Evolutionary conservation across 805 yeast species (phyloP), one percentile per base, ranked within the genome.

Genomic region (Lipomyces orientalis): DNA sequence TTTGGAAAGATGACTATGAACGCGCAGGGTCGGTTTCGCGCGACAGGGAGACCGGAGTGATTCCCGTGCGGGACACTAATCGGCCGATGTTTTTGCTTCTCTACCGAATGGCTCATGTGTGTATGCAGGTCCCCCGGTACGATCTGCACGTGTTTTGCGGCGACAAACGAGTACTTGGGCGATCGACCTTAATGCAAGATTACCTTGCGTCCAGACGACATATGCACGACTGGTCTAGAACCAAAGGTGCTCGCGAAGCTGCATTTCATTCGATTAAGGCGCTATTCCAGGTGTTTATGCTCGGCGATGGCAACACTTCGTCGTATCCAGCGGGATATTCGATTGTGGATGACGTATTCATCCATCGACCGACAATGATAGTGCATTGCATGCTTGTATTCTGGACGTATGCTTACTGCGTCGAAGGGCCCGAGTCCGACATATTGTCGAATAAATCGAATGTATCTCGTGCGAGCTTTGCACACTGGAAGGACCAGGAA

Each of bases 91-190:
- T 62, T 59, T 22, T 9, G 33, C 34, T 61, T 2, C n/a, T 59
- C 5, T 62, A 60, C 25, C 67, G 43, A 12, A 49, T 67, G 49
- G 65, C 64, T 2, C 67, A 67, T n/a, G 54, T 67, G 14, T 54
- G 62, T 5, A 58, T 91, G 75, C 86, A 90, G 64, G 84, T 89
- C 34, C 87, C 90, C 61, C 92, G 90, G 70, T 88, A 90, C 76
- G 96, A 91, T 76, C 86, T 90, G 69, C 90, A 89, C 60, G 88
- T 90, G 7, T 88, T 82, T 77, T 88, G 93, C 1, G 97, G 97
- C 0, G 90, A 92, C 7, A 93, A 93, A 0, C 86, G 90, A 79
- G 84, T 93, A 73, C 88, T 90, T 87, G 90, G 86, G 73, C 91
- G 88, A 39, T 80, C 80, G 54, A 87, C 90, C 8, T 84, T 85